Conservation (phyloP, 192 early-diverging fungal species). For the Cetraspora pellucida region DNA sequence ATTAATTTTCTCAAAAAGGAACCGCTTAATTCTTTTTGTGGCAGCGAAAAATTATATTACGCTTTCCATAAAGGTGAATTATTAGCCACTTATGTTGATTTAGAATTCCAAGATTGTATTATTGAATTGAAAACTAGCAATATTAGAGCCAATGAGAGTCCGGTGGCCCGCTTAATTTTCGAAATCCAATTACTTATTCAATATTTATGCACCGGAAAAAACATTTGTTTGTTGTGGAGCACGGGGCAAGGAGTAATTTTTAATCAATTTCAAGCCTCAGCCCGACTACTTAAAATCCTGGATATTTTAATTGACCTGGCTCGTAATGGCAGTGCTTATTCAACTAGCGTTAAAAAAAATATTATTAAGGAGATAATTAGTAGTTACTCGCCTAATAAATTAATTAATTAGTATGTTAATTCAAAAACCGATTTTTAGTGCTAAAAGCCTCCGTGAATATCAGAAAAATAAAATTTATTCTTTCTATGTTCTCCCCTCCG, state of each 20-base stretch:
- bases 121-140: conserved; percentile 28
- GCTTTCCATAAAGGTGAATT: conserved; percentile 29
- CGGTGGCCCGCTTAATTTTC: conserved; percentile 18
- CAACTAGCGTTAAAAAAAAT: too few relatives aligned
- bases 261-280: conserved; percentile 7
- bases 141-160: conserved; percentile 13
- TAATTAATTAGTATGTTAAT: too few relatives aligned
- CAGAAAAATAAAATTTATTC: too few relatives aligned
- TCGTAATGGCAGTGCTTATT: too few relatives aligned
- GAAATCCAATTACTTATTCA: conserved; percentile 32
- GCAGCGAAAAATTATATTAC: conserved; percentile 22
- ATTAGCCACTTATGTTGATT: conserved; percentile 31
- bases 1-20: conserved; percentile 33
- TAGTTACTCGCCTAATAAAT: too few relatives aligned
- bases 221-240: conserved; percentile 28
- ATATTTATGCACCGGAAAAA: conserved; percentile 32
- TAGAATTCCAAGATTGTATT: conserved; percentile 26
- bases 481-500: too few relatives aligned
- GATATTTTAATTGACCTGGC: too few relatives aligned
- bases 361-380: too few relatives aligned
- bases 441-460: too few relatives aligned
- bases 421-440: too few relatives aligned
- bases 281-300: too few relatives aligned
- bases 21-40: background rate
- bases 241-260: conserved; percentile 32